Conservation (phyloP, 2,329 filamentous ascomycete species). For the Pestalotiopsis fici region DNA sequence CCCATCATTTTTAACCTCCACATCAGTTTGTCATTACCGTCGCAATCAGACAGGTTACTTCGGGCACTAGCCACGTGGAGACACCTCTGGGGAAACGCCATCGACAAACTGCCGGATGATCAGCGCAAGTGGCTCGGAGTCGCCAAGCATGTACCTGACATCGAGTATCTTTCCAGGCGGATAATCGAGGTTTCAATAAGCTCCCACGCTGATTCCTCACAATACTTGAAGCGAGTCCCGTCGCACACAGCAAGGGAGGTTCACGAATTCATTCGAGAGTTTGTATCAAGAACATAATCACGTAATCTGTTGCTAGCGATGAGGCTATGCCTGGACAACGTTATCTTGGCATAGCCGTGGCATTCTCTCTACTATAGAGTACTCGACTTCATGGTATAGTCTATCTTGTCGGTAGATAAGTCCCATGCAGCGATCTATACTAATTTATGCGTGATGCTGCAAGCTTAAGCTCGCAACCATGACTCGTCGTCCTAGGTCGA, state of each 20-base stretch:
- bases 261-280: slow-evolving; percentile 10
- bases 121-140: slow-evolving; percentile 9
- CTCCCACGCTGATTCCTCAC: slow-evolving; percentile 1
- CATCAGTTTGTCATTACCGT: background rate
- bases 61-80: background rate
- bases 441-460: background rate
- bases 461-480: background rate
- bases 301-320: background rate
- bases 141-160: slow-evolving; percentile 7
- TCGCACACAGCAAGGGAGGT: slow-evolving; percentile 1
- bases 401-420: background rate
- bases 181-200: slow-evolving; percentile 10
- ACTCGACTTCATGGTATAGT: background rate
- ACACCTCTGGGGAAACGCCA: background rate
- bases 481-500: background rate
- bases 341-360: background rate
- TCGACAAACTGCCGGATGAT: background rate
- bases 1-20: background rate
- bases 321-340: background rate
- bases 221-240: slow-evolving; percentile 9
- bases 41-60: background rate
- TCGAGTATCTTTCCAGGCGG: slow-evolving; percentile 9
- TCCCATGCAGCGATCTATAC: background rate
- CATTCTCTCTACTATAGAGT: background rate
- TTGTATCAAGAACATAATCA: slow-evolving; percentile 2